phyloP scores from a whole-genome alignment of 73 alveolate species.

The Breviolum minutum region DNA sequence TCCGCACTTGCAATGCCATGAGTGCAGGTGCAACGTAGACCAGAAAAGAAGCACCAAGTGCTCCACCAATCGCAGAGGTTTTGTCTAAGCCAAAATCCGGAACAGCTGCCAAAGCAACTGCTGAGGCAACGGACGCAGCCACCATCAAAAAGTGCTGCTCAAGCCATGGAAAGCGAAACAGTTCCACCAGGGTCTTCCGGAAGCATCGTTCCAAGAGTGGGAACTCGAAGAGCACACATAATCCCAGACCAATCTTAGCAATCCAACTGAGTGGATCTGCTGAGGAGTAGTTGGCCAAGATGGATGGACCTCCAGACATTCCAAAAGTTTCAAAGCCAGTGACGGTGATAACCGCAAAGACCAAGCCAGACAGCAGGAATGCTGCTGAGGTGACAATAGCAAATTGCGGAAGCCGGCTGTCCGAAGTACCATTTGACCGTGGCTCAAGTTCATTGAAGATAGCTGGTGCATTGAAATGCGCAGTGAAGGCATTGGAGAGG shows the following conservation, averaged over 20 bases:
- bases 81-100: constrained; percentile 76
- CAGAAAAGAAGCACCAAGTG: constrained; percentile 40
- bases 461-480: constrained; percentile 74
- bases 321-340: constrained; percentile 75
- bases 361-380: constrained; percentile 35
- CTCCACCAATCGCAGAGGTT: constrained; percentile 63
- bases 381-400: constrained; percentile 35
- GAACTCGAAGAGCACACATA: constrained; percentile 63
- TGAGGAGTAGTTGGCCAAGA: constrained; percentile 44
- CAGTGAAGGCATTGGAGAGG: constrained; percentile 79
- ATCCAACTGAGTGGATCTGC: constrained; percentile 43
- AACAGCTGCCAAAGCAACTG: constrained; percentile 47
- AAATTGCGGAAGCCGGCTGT: constrained; percentile 31
- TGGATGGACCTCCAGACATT: constrained; percentile 27
- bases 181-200: constrained; percentile 49
- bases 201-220: constrained; percentile 82
- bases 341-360: constrained; percentile 49
- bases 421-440: neutral
- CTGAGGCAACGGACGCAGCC: constrained; percentile 30
- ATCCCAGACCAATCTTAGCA: constrained; percentile 54
- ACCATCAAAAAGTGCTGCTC: constrained; percentile 43
- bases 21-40: constrained; percentile 62
- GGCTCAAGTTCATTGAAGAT: constrained; percentile 77
- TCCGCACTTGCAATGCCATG: constrained; percentile 26
- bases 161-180: constrained; percentile 25